Evolutionary conservation across 768 basidiomycete species (phyloP).

Genomic region (Leucocoprinus birnbaumii): DNA sequence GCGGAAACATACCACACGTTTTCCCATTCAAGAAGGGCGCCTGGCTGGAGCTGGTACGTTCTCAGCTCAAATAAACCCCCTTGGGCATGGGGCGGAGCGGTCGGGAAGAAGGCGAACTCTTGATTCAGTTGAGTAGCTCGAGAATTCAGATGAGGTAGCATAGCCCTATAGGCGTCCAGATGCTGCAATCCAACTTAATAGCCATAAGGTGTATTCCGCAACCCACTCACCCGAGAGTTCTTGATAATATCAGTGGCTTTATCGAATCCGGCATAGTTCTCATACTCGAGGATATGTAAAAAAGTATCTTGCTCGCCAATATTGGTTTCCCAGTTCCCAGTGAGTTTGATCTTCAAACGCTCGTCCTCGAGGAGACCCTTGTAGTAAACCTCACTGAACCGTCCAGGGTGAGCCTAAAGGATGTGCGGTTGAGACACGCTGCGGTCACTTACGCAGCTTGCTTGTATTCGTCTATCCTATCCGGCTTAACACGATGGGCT

Average conservation of each 20-base stretch:
- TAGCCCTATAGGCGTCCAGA: slow-evolving; percentile 58
- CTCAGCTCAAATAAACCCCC: slow-evolving; percentile 95
- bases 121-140: slow-evolving; percentile 80
- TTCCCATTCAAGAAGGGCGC: slow-evolving; percentile 94
- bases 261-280: slow-evolving; percentile 90
- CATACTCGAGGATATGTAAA: slow-evolving; percentile 82
- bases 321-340: slow-evolving; percentile 90
- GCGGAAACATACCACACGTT: slow-evolving; percentile 67
- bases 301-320: slow-evolving; percentile 91
- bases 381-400: slow-evolving; percentile 77
- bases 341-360: slow-evolving; percentile 78
- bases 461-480: slow-evolving; percentile 80
- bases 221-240: slow-evolving; percentile 56
- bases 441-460: slow-evolving; percentile 67
- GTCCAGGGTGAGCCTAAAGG: slow-evolving; percentile 5
- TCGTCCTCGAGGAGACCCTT: slow-evolving; percentile 72
- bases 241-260: slow-evolving; percentile 62
- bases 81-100: slow-evolving; percentile 78
- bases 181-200: slow-evolving; percentile 41
- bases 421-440: background rate
- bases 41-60: slow-evolving; percentile 84
- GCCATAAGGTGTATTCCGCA: background rate
- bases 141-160: slow-evolving; percentile 74
- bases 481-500: slow-evolving; percentile 89
- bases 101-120: slow-evolving; percentile 95